Evolutionary conservation across 768 basidiomycete genomes (phyloP).

Genomic region (Guyanaporus albipodus): DNA sequence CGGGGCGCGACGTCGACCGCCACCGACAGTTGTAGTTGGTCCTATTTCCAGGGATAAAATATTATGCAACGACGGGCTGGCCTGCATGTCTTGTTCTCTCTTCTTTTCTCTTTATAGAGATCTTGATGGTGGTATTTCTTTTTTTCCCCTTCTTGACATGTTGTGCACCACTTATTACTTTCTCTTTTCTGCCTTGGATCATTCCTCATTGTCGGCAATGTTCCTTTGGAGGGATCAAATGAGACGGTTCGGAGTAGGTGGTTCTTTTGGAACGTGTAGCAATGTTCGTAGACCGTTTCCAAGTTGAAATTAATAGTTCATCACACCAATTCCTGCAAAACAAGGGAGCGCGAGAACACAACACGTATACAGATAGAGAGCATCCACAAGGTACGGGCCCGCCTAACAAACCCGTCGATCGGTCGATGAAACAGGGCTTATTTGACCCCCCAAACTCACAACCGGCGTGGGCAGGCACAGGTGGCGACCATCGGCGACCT

Average conservation of each 20-base stretch:
- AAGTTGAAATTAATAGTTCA: too few species aligned
- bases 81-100: conserved; percentile 5
- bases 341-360: background rate
- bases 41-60: too few species aligned
- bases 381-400: background rate
- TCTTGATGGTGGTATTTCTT: background rate
- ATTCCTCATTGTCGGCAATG: background rate
- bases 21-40: conserved; percentile 8
- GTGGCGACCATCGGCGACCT: conserved; percentile 37
- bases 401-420: too few species aligned
- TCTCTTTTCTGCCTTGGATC: background rate
- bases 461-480: background rate
- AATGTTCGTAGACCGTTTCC: too few species aligned
- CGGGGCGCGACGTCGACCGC: conserved; percentile 7
- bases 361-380: too few species aligned
- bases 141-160: background rate
- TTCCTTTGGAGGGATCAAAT: background rate
- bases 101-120: background rate
- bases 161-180: background rate
- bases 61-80: conserved; percentile 19
- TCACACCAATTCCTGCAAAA: too few species aligned
- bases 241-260: background rate
- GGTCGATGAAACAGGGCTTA: too few species aligned
- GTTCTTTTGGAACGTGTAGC: too few species aligned
- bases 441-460: too few species aligned